Base-by-base conservation (phyloP, 768 basidiomycete species). In the Hygrocybe punicea region DNA sequence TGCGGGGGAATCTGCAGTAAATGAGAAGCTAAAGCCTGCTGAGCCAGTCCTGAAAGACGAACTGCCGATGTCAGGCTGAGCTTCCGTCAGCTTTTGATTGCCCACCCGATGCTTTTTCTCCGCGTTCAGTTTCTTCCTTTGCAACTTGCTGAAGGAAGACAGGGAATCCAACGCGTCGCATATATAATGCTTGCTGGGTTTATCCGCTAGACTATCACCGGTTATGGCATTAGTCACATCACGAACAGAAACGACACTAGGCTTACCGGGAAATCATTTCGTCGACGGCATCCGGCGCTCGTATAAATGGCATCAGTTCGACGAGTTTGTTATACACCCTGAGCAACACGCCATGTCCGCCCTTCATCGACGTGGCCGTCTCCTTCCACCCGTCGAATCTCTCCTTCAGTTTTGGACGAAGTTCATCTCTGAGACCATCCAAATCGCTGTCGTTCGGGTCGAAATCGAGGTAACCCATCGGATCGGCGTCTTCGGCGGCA, bases 361-460 rank as follows among this genome's bases (percentile, higher is more conserved):
- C 81, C 58, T 72, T 78, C 50, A 82, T 64, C 6, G 62, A 52
- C 25, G 58, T 45, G 7, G 73, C 77, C 0, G 77, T 66, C 10
- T 75, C 72, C 13, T 71, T 63, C 86, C 86, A 89, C 10, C 81
- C 80, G 24, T 81, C 78, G 37, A 87, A 81, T 3, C 84, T 76
- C 24, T 73, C 74, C 40, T 67, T 65, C 65, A 83, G 60, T 55
- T 69, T 69, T 0, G 81, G 82, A 45, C 79, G 66, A 42, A 78
- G 79, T 62, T 82, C 81, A 51, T 81, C 79, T 35, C 76, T 65
- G 46, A 83, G 53, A 39, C 81, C 81, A 29, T 79, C 78, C 34
- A 79, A 45, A 53, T 82, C 81, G 0, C 77, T 73, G 37, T 83
- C 81, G 29, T 72, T 61, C 10, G 70, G 71, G 19, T 80, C 76